Percentiles rank a stretch among this genome's conserved stretches.
Conservation (phyloP, 2,329 filamentous ascomycete genomes). For the Catunica adiposa region DNA sequence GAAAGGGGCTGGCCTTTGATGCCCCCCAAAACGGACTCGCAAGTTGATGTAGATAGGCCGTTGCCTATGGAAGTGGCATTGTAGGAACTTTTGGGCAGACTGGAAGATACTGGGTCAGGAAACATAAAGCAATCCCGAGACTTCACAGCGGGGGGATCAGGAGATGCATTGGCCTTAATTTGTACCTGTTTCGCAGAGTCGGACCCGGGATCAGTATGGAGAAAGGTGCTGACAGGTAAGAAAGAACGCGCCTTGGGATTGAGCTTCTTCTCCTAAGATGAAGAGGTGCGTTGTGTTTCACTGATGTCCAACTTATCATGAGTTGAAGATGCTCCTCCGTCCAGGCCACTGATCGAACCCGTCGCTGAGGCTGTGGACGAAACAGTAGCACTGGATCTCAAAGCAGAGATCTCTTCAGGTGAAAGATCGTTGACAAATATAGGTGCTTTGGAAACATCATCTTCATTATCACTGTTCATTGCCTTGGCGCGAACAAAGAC, state of each 20-base stretch:
- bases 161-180: no score
- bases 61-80: no score
- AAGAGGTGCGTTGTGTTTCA: slow-evolving; percentile 3
- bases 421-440: slow-evolving; percentile 24
- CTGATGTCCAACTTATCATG: no score
- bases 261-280: slow-evolving; percentile 31
- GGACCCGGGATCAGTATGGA: neutral
- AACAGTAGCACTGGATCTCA: slow-evolving; percentile 19
- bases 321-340: neutral
- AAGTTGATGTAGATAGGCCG: no score
- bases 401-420: slow-evolving; percentile 22
- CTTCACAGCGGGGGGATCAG: neutral
- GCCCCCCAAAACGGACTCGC: neutral
- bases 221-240: slow-evolving; percentile 25
- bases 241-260: slow-evolving; percentile 41
- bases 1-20: neutral
- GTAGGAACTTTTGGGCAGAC: neutral
- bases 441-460: slow-evolving; percentile 17
- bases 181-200: no score
- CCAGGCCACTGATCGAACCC: neutral
- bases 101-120: neutral
- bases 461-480: slow-evolving; percentile 18
- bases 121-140: neutral
- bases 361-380: slow-evolving; percentile 3
- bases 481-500: slow-evolving; percentile 34